phyloP scores from a whole-genome alignment of 352 stramenopile species.

The Pythium pectinolyticum region DNA sequence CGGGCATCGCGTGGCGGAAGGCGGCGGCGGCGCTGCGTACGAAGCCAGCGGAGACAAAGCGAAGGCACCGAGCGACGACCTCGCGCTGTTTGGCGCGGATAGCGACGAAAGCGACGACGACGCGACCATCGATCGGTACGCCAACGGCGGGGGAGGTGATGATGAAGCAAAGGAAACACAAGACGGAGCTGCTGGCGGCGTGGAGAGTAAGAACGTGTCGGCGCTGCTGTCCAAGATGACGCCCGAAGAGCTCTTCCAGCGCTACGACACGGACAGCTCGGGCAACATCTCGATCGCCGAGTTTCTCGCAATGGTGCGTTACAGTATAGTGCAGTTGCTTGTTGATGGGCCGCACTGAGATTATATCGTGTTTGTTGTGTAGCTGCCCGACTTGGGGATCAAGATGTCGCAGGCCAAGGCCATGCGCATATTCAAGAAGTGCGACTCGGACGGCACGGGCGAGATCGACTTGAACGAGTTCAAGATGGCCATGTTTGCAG shows the following conservation, averaged over 20 bases:
- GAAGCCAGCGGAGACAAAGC: slow-evolving; percentile 1
- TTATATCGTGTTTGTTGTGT: neutral
- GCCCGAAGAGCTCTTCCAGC: slow-evolving; percentile 89
- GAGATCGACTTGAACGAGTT: slow-evolving; percentile 94
- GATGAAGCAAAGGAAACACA: slow-evolving; percentile 35
- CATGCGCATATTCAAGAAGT: slow-evolving; percentile 89
- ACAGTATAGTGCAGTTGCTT: neutral
- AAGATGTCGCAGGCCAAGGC: slow-evolving; percentile 88
- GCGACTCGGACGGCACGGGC: slow-evolving; percentile 86
- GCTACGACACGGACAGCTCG: slow-evolving; percentile 90
- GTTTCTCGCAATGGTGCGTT: slow-evolving; percentile 82
- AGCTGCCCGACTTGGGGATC: slow-evolving; percentile 88
- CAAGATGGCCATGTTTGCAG: slow-evolving; percentile 91
- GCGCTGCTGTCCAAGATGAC: slow-evolving; percentile 64
- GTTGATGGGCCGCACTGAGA: neutral
- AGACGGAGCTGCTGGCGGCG: too few species aligned
- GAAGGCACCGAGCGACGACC: slow-evolving; percentile 15
- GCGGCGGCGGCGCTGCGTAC: slow-evolving; percentile 7
- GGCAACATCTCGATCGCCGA: slow-evolving; percentile 90
- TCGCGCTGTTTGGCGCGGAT: slow-evolving; percentile 71
- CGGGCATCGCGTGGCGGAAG: slow-evolving; percentile 23
- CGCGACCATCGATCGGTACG: slow-evolving; percentile 69
- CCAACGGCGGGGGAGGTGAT: slow-evolving; percentile 22
- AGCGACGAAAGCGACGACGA: slow-evolving; percentile 85
- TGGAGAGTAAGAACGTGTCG: slow-evolving; percentile 68